Percentiles rank a stretch among this genome's conserved stretches.
These are phyloP conservation scores for Solanum clarkiae DNA, from an alignment of 257 asterid genomes.

Conservation along the genomic window DNA sequence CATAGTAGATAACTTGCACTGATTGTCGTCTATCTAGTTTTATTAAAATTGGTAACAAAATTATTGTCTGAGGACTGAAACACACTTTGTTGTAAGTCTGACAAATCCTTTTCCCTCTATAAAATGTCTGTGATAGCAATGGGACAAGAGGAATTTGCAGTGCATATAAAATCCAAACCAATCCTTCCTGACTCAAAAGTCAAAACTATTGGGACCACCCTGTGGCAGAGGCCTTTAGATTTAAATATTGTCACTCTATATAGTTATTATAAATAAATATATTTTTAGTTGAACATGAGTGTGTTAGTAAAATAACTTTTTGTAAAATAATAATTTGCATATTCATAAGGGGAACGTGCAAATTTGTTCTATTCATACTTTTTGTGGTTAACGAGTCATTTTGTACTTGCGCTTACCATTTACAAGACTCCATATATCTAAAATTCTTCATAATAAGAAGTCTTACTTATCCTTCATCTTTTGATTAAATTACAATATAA, in stretches of 20 bases:
- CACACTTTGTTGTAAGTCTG: background rate
- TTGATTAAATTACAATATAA: too few relatives aligned
- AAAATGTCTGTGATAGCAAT: background rate
- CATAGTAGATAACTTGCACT: too few relatives aligned
- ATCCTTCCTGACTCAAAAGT: background rate
- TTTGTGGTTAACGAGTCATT: background rate
- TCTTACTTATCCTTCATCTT: too few relatives aligned
- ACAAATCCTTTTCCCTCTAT: background rate
- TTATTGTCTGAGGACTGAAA: background rate
- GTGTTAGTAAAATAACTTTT: background rate
- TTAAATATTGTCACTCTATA: background rate
- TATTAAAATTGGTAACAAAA: background rate
- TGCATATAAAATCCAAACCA: background rate
- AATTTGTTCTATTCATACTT: background rate
- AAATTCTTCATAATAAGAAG: too few relatives aligned
- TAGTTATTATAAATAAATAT: background rate
- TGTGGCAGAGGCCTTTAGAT: background rate
- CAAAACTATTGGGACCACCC: background rate
- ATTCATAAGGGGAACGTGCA: background rate
- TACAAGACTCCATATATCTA: too few relatives aligned
- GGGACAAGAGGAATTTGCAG: background rate
- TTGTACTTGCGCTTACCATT: too few relatives aligned
- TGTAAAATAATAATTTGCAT: background rate
- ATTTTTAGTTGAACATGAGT: background rate
- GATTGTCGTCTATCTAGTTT: too few relatives aligned